phyloP scores from a whole-genome alignment of 495 filamentous ascomycete species.

The Podospora fimiseda region DNA sequence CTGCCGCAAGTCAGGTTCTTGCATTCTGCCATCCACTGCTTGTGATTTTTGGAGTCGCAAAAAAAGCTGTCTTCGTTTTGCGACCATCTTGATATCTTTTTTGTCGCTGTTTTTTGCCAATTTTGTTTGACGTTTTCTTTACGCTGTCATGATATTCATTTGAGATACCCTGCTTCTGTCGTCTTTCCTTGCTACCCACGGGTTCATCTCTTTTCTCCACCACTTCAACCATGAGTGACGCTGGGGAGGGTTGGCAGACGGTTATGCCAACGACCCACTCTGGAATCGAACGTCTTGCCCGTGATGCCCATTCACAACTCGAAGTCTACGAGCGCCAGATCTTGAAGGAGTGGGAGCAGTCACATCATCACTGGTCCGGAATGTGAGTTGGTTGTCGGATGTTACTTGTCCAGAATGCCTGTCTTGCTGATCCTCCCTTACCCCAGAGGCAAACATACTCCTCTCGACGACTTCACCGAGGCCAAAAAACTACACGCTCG shows the following conservation, averaged over 20 bases:
- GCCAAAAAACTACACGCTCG: conserved; percentile 29
- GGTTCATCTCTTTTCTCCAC: conserved; percentile 11
- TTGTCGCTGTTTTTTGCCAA: not conserved
- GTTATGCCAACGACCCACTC: conserved; percentile 27
- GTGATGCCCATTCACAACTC: conserved; percentile 14
- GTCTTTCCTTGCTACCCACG: not conserved
- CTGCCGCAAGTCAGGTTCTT: not conserved
- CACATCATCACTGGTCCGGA: conserved; percentile 29
- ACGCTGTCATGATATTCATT: not conserved
- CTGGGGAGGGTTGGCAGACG: conserved; percentile 26
- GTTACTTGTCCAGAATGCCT: no score
- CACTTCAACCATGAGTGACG: conserved; percentile 22
- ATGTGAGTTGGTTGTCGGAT: conserved; percentile 24
- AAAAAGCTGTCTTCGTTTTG: not conserved
- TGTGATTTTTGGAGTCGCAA: not conserved
- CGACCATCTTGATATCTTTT: not conserved
- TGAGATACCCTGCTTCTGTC: not conserved
- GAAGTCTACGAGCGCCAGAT: conserved; percentile 27
- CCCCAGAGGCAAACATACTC: conserved; percentile 28
- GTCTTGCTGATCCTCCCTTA: not conserved
- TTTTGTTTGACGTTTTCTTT: not conserved
- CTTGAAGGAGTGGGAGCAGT: conserved; percentile 27
- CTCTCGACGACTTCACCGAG: conserved; percentile 24
- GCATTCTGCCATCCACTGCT: not conserved
- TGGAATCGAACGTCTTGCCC: conserved; percentile 23